Evolutionary conservation across 371 early-diverging fungal genomes (phyloP), one percentile per base, ranked within the genome.

Genomic region (Capillidium heterosporum): DNA sequence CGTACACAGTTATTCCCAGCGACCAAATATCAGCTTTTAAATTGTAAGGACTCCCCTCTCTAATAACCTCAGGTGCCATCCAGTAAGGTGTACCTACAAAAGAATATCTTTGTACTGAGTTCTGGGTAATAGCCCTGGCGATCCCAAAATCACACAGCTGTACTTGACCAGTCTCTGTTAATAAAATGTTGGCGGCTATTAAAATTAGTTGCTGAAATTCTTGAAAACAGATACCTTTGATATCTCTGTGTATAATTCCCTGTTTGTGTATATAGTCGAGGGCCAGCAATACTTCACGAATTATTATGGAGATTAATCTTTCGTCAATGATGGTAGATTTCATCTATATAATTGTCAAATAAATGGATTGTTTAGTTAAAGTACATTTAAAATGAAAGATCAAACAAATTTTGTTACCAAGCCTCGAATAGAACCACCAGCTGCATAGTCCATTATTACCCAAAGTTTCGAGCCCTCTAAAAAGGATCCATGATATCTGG

Each of bases 381-480:
- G 26, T 32, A 35, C 27, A 26, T 31, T 32, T 48, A 13, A 11
- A 13, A 59, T n/a, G n/a, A n/a, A n/a, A n/a, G n/a, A n/a, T n/a
- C n/a, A n/a, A n/a, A n/a, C n/a, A n/a, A n/a, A n/a, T n/a, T n/a
- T 65, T 67, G 75, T 67, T 78, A 89, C 89, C 59, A 90, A 69
- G 1, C 74, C 73, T 59, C 90, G 70, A 48, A 97, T 77, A 57
- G 91, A 92, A 15, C 96, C 96, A 39, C 92, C 96, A 4, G 82
- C 91, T 1, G 94, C 95, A 74, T 86, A 93, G 59, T 95, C 95
- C 94, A 97, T 95, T 57, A 96, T 82, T 59, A 97, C 86, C 95
- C 98, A 97, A 39, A 97, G 74, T 58, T 90, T 89, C 15, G 90
- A 89, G 26, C 84, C 89, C 57, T 87, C 79, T 29, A 98, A 69